Evolutionary conservation across 2,329 filamentous ascomycete genomes (phyloP).

Genomic region (Penicillium concentricum): DNA sequence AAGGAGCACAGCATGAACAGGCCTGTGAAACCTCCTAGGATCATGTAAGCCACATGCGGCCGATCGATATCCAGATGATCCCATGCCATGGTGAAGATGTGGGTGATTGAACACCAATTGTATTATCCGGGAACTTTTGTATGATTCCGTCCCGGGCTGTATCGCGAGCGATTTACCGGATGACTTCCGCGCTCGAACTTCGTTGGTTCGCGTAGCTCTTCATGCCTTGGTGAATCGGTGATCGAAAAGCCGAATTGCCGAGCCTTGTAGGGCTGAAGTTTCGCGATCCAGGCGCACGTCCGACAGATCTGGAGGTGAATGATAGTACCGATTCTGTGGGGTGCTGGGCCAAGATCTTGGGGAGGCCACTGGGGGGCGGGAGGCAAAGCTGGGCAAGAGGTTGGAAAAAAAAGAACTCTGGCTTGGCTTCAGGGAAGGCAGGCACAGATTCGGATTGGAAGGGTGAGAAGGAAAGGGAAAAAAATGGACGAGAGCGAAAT

Average conservation of each 20-base stretch:
- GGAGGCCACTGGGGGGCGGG: constrained; percentile 2
- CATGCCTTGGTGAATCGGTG: constrained; percentile 27
- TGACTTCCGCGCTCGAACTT: constrained; percentile 25
- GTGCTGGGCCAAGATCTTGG: constrained; percentile 5
- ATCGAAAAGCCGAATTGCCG: constrained; percentile 7
- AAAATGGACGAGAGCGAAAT: constrained; percentile 3
- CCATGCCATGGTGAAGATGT: constrained; percentile 48
- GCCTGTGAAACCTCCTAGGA: constrained; percentile 94
- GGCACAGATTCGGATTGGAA: background rate
- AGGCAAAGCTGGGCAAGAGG: background rate
- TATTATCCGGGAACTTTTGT: constrained; percentile 2
- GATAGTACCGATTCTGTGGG: background rate
- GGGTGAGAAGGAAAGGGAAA: constrained; percentile 8
- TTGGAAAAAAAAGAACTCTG: background rate
- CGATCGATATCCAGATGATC: constrained; percentile 69
- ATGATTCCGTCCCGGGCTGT: constrained; percentile 1
- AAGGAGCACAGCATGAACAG: constrained; percentile 98
- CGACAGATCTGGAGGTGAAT: background rate
- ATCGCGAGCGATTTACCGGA: constrained; percentile 21
- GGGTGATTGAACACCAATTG: constrained; percentile 1
- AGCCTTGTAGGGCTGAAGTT: constrained; percentile 19
- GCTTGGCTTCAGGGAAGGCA: constrained; percentile 6
- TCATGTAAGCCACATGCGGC: constrained; percentile 97
- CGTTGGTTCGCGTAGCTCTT: constrained; percentile 19
- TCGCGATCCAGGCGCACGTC: background rate